phyloP scores from a whole-genome alignment of 1,284 basidiomycete species.

The Ustilago crameri region DNA sequence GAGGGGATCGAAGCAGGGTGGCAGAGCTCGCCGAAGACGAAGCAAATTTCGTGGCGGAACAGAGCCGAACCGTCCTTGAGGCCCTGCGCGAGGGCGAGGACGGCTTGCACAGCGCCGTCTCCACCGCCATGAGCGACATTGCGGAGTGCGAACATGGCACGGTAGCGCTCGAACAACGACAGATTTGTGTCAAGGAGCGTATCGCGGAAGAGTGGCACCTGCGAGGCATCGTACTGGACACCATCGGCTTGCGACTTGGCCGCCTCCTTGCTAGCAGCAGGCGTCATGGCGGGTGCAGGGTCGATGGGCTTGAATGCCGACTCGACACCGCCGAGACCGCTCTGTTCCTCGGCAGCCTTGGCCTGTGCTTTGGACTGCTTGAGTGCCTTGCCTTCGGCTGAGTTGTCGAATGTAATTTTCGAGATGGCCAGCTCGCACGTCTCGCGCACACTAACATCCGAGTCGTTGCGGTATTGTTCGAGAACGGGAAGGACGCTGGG shows the following conservation, averaged over 20 bases:
- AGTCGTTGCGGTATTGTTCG: constrained; percentile 78
- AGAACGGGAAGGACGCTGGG: constrained; percentile 78
- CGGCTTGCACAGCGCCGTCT: constrained; percentile 72
- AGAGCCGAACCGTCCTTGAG: constrained; percentile 72
- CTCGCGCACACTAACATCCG: constrained; percentile 85
- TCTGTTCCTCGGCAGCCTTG: constrained; percentile 25
- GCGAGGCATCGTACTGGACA: constrained; percentile 68
- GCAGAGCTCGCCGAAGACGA: constrained; percentile 94
- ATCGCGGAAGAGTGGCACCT: constrained; percentile 72
- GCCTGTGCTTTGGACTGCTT: constrained; percentile 49
- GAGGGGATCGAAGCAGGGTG: constrained; percentile 88
- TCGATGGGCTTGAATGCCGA: constrained; percentile 84
- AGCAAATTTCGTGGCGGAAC: constrained; percentile 61
- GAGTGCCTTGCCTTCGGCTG: constrained; percentile 60
- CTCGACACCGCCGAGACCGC: constrained; percentile 32
- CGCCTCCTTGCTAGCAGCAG: constrained; percentile 52
- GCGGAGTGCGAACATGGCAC: constrained; percentile 97
- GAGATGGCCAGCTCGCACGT: constrained; percentile 97
- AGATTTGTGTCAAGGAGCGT: constrained; percentile 78
- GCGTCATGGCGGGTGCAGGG: constrained; percentile 79
- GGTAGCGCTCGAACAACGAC: constrained; percentile 91
- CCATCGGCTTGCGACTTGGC: constrained; percentile 19
- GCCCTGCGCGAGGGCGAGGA: constrained; percentile 89
- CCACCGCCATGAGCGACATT: constrained; percentile 62
- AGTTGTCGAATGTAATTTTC: constrained; percentile 91